phyloP scores from a whole-genome alignment of 2,329 filamentous ascomycete genomes.

The Diaporthe sp. region DNA sequence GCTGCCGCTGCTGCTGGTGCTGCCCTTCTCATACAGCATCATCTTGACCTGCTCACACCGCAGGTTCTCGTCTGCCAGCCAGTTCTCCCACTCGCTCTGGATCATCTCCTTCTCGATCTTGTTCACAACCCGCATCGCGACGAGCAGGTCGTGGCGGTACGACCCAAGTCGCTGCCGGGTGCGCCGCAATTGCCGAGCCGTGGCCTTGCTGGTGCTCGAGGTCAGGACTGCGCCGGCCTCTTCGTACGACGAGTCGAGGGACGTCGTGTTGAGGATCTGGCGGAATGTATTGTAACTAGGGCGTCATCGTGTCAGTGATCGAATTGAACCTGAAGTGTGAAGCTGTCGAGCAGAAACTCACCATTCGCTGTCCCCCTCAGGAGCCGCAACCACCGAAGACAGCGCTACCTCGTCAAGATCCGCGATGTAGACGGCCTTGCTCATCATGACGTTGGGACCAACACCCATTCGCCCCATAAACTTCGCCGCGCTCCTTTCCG shows the following conservation, averaged over 20 bases:
- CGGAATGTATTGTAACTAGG: slow-evolving; percentile 73
- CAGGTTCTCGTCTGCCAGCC: slow-evolving; percentile 83
- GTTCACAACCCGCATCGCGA: slow-evolving; percentile 92
- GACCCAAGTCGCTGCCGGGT: slow-evolving; percentile 86
- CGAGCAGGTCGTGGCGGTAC: slow-evolving; percentile 90
- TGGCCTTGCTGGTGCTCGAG: slow-evolving; percentile 64
- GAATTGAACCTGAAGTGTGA: background rate
- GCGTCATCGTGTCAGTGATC: background rate
- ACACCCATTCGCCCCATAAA: slow-evolving; percentile 90
- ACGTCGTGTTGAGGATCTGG: slow-evolving; percentile 68
- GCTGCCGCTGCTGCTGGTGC: slow-evolving; percentile 37
- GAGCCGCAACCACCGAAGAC: slow-evolving; percentile 51
- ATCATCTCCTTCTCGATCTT: slow-evolving; percentile 89
- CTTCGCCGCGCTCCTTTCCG: slow-evolving; percentile 81
- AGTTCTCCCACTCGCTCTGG: slow-evolving; percentile 91
- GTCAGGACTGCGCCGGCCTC: slow-evolving; percentile 63
- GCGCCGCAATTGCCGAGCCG: slow-evolving; percentile 77
- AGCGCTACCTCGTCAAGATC: slow-evolving; percentile 79
- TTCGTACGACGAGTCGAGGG: slow-evolving; percentile 70
- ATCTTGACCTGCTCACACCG: slow-evolving; percentile 76
- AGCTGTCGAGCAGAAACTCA: slow-evolving; percentile 46
- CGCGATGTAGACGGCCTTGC: slow-evolving; percentile 84
- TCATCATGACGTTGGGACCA: slow-evolving; percentile 83
- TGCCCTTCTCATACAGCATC: slow-evolving; percentile 53
- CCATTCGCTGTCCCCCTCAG: slow-evolving; percentile 64